Percentiles rank a stretch among this genome's conserved stretches.
Conservation (phyloP, 345 rosid species). For the Lumnitzera littorea region DNA sequence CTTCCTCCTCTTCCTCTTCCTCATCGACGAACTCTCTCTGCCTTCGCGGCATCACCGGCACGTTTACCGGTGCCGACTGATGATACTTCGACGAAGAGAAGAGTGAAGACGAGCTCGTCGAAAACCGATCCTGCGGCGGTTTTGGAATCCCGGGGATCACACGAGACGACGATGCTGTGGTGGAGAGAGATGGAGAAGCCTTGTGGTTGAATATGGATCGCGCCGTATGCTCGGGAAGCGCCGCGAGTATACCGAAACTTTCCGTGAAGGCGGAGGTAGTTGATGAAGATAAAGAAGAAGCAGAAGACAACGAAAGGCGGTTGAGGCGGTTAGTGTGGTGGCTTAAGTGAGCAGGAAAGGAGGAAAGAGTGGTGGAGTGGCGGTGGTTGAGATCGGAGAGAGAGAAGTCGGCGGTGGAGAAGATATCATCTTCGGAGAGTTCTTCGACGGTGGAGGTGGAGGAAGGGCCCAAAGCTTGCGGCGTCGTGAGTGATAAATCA, state of each 20-base stretch:
- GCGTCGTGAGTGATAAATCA: slow-evolving; percentile 14
- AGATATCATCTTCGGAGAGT: slow-evolving; percentile 21
- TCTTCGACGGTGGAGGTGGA: slow-evolving; percentile 43
- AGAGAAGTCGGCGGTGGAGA: slow-evolving; percentile 15
- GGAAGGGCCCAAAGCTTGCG: slow-evolving; percentile 19
- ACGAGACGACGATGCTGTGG: slow-evolving; percentile 42
- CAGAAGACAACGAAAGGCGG: not conserved
- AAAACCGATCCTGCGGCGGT: slow-evolving; percentile 57
- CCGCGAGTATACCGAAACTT: slow-evolving; percentile 74
- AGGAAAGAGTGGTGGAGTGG: slow-evolving; percentile 24
- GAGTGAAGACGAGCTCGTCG: slow-evolving; percentile 14
- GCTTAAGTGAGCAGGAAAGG: slow-evolving; percentile 14
- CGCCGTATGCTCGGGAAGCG: slow-evolving; percentile 40
- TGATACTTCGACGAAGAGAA: slow-evolving; percentile 22
- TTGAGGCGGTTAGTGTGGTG: slow-evolving; percentile 8
- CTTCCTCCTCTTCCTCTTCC: slow-evolving; percentile 29
- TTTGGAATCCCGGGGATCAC: slow-evolving; percentile 54
- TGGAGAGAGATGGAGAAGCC: slow-evolving; percentile 20
- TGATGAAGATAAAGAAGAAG: slow-evolving; percentile 5
- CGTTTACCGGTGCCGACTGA: slow-evolving; percentile 77
- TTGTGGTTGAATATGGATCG: slow-evolving; percentile 47
- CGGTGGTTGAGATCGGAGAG: slow-evolving; percentile 9
- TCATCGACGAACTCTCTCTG: slow-evolving; percentile 36
- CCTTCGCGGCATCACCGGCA: slow-evolving; percentile 49
- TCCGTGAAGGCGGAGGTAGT: slow-evolving; percentile 23